Conservation (phyloP, 2,329 filamentous ascomycete species). For the Arthrocladium fulminans region DNA sequence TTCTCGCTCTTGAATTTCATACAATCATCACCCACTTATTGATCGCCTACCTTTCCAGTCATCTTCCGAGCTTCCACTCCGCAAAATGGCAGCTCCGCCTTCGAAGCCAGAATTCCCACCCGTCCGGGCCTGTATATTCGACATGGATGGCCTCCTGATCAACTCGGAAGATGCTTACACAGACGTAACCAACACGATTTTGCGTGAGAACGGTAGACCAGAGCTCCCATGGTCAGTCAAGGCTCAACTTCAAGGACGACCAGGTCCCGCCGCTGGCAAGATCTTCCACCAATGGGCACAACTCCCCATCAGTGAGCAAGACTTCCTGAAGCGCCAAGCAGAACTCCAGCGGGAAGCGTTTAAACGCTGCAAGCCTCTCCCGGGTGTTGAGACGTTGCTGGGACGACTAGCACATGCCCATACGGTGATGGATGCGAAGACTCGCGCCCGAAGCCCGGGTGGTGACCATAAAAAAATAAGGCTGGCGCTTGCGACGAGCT, state of each 20-base stretch:
- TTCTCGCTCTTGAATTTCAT: too few species aligned
- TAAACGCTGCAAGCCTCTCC: slow-evolving; percentile 63
- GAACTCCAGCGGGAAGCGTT: slow-evolving; percentile 65
- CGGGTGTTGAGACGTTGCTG: slow-evolving; percentile 66
- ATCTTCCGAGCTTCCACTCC: too few species aligned
- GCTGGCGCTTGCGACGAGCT: slow-evolving; percentile 79
- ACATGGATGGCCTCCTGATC: slow-evolving; percentile 96
- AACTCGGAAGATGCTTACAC: slow-evolving; percentile 91
- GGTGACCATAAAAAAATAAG: slow-evolving; percentile 47
- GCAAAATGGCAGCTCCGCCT: background rate
- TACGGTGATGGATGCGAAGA: slow-evolving; percentile 25
- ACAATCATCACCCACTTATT: too few species aligned
- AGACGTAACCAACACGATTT: slow-evolving; percentile 68
- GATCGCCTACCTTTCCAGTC: too few species aligned
- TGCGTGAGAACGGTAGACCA: slow-evolving; percentile 64
- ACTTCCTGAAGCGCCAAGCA: slow-evolving; percentile 54
- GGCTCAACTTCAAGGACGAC: slow-evolving; percentile 68
- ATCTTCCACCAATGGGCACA: slow-evolving; percentile 76
- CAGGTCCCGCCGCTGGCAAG: slow-evolving; percentile 48
- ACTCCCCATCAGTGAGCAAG: slow-evolving; percentile 63
- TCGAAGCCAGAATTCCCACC: slow-evolving; percentile 55
- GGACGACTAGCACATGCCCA: slow-evolving; percentile 37
- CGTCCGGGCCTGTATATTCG: slow-evolving; percentile 86
- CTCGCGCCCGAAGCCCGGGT: slow-evolving; percentile 25
- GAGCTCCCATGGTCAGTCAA: slow-evolving; percentile 88